Conservation (phyloP, 371 early-diverging fungal species). For the Rhizomucor miehei region DNA sequence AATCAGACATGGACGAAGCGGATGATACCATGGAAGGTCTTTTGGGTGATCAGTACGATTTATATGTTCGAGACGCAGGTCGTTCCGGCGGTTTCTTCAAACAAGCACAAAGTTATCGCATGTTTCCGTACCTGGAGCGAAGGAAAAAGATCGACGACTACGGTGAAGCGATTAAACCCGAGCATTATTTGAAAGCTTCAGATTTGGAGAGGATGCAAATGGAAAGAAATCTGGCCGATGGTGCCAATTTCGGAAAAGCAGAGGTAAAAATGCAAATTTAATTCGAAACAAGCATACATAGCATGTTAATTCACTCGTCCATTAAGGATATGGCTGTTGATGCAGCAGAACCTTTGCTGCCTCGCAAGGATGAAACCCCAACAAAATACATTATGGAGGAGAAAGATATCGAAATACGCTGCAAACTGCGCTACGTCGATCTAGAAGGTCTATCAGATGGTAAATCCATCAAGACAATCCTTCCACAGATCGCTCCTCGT, state of each 20-base stretch:
- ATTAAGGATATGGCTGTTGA: constrained; percentile 41
- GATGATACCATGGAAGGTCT: constrained; percentile 59
- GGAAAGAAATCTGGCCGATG: constrained; percentile 32
- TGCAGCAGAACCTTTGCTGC: constrained; percentile 44
- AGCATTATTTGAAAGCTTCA: constrained; percentile 61
- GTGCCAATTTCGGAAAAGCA: constrained; percentile 49
- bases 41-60: constrained; percentile 65
- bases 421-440: constrained; percentile 81
- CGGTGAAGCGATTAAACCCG: constrained; percentile 87
- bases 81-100: constrained; percentile 77
- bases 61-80: constrained; percentile 74
- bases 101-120: constrained; percentile 75
- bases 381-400: constrained; percentile 71
- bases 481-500: constrained; percentile 80
- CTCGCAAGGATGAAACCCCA: constrained; percentile 57
- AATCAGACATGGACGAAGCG: constrained; percentile 61
- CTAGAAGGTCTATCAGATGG: constrained; percentile 91
- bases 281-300: not conserved
- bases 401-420: constrained; percentile 60
- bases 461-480: constrained; percentile 79
- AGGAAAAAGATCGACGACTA: constrained; percentile 89
- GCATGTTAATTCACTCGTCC: not conserved
- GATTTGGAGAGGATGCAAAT: constrained; percentile 39
- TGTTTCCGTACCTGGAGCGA: constrained; percentile 88
- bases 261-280: constrained; percentile 19